phyloP scores from a whole-genome alignment of 1,284 basidiomycete genomes.

The Coniferiporia sulphurascens region DNA sequence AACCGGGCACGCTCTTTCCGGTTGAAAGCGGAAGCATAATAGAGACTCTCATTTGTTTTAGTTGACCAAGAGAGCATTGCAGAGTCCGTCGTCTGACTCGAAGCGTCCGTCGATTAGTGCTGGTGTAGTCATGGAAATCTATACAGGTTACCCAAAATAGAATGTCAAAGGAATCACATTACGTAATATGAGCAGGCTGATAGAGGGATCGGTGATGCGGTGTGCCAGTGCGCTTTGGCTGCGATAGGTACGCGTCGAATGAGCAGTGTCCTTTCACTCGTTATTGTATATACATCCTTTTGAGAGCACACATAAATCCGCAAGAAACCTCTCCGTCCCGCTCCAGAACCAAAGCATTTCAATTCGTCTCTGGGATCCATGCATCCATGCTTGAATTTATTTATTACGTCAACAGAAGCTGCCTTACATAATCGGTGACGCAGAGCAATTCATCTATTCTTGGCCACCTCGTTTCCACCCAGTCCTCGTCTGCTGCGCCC shows the following conservation, averaged over 20 bases:
- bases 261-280: too few species aligned
- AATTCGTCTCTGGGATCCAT: too few species aligned
- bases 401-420: too few species aligned
- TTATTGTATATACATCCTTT: too few species aligned
- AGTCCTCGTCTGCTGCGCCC: background rate
- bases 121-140: background rate
- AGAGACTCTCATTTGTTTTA: slow-evolving; percentile 12
- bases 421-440: background rate
- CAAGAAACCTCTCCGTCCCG: too few species aligned
- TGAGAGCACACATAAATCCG: too few species aligned
- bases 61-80: slow-evolving; percentile 7
- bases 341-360: too few species aligned
- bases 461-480: background rate
- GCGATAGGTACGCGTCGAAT: too few species aligned
- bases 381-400: too few species aligned
- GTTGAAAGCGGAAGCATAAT: slow-evolving; percentile 2
- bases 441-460: background rate
- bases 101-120: background rate
- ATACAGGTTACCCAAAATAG: background rate
- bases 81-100: background rate
- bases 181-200: too few species aligned
- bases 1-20: background rate
- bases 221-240: too few species aligned
- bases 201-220: too few species aligned
- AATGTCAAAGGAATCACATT: background rate